Conservation (phyloP, 208 protist species). For the Herpetomonas samuelpessoai region DNA sequence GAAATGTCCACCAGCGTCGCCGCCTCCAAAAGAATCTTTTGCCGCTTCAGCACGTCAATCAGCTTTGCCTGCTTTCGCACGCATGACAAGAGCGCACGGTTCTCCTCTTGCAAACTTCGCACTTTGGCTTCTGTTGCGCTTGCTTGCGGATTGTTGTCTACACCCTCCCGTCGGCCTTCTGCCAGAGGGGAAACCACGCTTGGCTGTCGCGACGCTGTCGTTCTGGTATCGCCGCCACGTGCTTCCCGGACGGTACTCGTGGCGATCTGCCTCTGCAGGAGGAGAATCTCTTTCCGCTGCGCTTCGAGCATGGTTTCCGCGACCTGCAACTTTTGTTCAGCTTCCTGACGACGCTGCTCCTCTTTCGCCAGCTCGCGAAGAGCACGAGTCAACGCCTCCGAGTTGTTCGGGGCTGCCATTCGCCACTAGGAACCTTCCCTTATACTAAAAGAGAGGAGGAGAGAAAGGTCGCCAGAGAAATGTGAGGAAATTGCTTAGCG, state of each 20-base stretch:
- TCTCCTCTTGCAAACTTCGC: conserved; percentile 51
- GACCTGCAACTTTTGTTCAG: conserved; percentile 27
- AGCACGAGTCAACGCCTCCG: too few species aligned
- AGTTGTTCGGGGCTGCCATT: too few species aligned
- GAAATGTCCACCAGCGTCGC: conserved; percentile 66
- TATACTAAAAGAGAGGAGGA: too few species aligned
- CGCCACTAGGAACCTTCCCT: too few species aligned
- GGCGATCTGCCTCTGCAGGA: conserved; percentile 25
- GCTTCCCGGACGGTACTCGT: not conserved
- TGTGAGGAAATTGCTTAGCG: too few species aligned
- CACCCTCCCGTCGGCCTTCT: too few species aligned
- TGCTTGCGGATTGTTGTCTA: too few species aligned
- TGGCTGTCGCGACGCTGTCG: conserved; percentile 1
- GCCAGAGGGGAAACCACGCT: not conserved
- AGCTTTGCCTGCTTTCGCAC: conserved; percentile 91
- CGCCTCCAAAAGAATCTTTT: conserved; percentile 93
- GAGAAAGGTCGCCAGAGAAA: too few species aligned
- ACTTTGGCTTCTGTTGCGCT: conserved; percentile 25
- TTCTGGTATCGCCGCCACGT: conserved; percentile 1
- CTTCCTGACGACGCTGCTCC: conserved; percentile 1
- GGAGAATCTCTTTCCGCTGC: conserved; percentile 40
- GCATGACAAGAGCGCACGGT: conserved; percentile 71
- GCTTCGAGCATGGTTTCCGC: conserved; percentile 26
- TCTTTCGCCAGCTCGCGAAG: not conserved
- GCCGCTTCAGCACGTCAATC: conserved; percentile 91